Conservation (phyloP, 257 asterid genomes). For the Primulina tabacum region DNA sequence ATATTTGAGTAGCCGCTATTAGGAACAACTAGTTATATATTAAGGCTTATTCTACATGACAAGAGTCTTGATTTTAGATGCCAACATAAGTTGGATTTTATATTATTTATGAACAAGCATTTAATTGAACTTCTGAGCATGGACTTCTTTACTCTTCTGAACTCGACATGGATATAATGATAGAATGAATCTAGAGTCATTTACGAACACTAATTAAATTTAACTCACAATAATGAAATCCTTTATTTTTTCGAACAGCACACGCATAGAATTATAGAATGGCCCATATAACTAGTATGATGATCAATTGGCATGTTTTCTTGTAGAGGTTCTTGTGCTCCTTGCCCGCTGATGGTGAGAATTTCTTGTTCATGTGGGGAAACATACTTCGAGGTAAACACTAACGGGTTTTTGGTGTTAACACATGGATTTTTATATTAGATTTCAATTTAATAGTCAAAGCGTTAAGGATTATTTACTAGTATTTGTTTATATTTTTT, state of each 20-base stretch:
- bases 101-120: conserved; percentile 6
- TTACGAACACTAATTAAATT: conserved; percentile 3
- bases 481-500: background rate
- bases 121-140: conserved; percentile 9
- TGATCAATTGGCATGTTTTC: conserved; percentile 31
- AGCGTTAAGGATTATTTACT: background rate
- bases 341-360: conserved; percentile 89
- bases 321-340: conserved; percentile 90
- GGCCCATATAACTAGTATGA: conserved; percentile 9
- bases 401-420: conserved; percentile 11
- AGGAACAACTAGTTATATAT: background rate
- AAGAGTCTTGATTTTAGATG: conserved; percentile 5
- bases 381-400: conserved; percentile 81
- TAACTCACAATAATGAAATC: conserved; percentile 12
- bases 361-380: conserved; percentile 82
- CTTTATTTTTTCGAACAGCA: conserved; percentile 3
- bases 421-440: background rate
- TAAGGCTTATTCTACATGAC: background rate
- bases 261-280: conserved; percentile 10
- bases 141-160: conserved; percentile 3
- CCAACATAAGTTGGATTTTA: background rate
- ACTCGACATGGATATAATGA: conserved; percentile 12
- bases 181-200: background rate
- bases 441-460: conserved; percentile 13
- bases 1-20: background rate